Conservation (phyloP, 169 alveolate species). For the Plasmodium adleri region DNA sequence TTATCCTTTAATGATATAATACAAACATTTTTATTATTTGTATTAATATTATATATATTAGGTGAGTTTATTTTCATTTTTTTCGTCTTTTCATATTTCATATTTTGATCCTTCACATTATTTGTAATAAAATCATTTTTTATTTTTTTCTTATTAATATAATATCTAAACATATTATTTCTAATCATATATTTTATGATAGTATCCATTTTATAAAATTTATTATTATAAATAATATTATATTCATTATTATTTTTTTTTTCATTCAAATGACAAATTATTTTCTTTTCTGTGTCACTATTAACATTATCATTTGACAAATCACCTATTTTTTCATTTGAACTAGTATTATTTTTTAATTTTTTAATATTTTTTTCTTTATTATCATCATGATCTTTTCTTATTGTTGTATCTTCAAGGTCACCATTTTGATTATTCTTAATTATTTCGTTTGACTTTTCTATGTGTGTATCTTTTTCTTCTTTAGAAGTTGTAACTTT, state of each 20-base stretch:
- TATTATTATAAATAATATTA: background rate
- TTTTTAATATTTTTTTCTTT: background rate
- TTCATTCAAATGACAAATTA: background rate
- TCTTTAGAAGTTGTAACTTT: too few species aligned
- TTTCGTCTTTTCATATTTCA: background rate
- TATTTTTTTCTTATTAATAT: constrained; percentile 5
- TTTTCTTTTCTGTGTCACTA: background rate
- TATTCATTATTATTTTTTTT: background rate
- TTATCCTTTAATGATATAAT: constrained; percentile 13
- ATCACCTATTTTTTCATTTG: background rate
- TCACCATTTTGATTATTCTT: background rate
- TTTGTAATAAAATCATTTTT: background rate
- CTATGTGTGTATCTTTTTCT: background rate
- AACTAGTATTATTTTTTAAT: background rate
- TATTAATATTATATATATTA: constrained; percentile 17
- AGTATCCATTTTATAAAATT: constrained; percentile 14
- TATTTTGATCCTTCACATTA: background rate
- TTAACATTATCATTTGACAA: background rate
- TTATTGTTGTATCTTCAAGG: background rate
- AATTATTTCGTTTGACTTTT: background rate
- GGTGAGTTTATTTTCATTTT: background rate
- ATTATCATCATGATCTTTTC: background rate
- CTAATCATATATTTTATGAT: constrained; percentile 17
- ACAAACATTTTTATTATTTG: constrained; percentile 25
- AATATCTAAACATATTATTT: constrained; percentile 8